Evolutionary conservation across 768 basidiomycete species (phyloP).

Genomic region (Saitozyma podzolica): DNA sequence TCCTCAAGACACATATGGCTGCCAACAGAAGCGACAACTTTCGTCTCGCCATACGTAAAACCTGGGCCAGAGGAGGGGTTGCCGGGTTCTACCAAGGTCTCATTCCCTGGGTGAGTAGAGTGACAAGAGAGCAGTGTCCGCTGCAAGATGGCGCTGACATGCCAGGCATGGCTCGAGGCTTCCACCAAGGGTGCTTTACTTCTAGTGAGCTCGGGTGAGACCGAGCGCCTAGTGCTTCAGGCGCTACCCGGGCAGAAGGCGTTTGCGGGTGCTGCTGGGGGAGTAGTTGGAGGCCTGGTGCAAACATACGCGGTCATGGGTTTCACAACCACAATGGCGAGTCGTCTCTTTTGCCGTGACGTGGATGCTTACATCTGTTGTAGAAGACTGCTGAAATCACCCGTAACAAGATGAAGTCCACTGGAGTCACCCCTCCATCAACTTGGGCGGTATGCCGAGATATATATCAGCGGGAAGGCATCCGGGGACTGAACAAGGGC

Average conservation of each 20-base stretch:
- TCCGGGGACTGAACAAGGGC: not conserved
- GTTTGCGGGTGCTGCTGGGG: not conserved
- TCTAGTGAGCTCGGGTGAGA: not conserved
- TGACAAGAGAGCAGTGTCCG: not conserved
- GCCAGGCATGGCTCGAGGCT: conserved; percentile 1
- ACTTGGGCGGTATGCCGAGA: not conserved
- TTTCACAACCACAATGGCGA: conserved; percentile 4
- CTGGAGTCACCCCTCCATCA: not conserved
- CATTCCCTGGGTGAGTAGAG: conserved; percentile 1
- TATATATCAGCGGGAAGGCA: not conserved
- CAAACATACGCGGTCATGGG: conserved; percentile 4
- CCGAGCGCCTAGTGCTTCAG: not conserved
- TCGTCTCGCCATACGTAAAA: not conserved
- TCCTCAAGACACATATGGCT: conserved; percentile 1
- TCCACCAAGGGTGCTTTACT: not conserved
- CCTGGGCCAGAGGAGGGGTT: not conserved
- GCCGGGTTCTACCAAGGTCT: not conserved
- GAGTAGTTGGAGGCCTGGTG: not conserved
- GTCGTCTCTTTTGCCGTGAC: not conserved
- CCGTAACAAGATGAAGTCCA: not conserved
- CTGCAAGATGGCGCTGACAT: not conserved
- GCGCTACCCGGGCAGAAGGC: not conserved
- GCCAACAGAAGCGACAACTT: not conserved
- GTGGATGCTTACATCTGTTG: not conserved
- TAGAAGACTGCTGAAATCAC: conserved; percentile 4